Conservation (phyloP, 805 yeast genomes). For the Candida namnaoensis region DNA sequence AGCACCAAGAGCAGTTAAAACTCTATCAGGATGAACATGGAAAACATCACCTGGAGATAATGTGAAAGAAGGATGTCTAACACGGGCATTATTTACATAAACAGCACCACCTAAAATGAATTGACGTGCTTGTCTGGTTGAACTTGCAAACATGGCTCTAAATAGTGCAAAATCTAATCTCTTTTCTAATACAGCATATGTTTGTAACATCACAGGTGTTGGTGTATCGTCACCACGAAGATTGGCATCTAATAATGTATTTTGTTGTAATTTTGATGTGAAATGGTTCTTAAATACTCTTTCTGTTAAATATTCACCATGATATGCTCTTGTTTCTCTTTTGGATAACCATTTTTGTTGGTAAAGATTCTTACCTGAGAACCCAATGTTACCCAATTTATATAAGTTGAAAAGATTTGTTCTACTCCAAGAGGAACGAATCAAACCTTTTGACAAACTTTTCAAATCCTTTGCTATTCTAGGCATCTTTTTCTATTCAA, state of each 20-base stretch:
- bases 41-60: constrained; percentile 83
- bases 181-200: constrained; percentile 81
- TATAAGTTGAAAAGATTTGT: constrained; percentile 82
- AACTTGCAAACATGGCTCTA: constrained; percentile 88
- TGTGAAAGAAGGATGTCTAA: constrained; percentile 72
- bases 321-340: constrained; percentile 88
- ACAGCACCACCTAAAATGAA: constrained; percentile 78
- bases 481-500: constrained; percentile 35
- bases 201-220: constrained; percentile 84
- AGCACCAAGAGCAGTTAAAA: constrained; percentile 76
- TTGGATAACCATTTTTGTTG: constrained; percentile 92
- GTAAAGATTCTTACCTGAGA: constrained; percentile 60
- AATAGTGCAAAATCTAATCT: constrained; percentile 86
- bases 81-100: constrained; percentile 72
- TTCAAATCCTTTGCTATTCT: constrained; percentile 49
- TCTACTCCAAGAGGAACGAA: constrained; percentile 89
- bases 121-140: constrained; percentile 89
- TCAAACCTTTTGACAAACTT: constrained; percentile 50
- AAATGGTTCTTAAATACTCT: constrained; percentile 69
- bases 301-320: constrained; percentile 90
- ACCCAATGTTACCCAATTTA: constrained; percentile 54
- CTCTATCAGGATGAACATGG: constrained; percentile 78
- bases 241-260: constrained; percentile 82
- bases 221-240: constrained; percentile 48
- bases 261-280: constrained; percentile 64